A percentile compares a stretch with the other conserved stretches of the same genome.
Evolutionary conservation across 371 early-diverging fungal genomes (phyloP).

Genomic region (Mortierella sp.): DNA sequence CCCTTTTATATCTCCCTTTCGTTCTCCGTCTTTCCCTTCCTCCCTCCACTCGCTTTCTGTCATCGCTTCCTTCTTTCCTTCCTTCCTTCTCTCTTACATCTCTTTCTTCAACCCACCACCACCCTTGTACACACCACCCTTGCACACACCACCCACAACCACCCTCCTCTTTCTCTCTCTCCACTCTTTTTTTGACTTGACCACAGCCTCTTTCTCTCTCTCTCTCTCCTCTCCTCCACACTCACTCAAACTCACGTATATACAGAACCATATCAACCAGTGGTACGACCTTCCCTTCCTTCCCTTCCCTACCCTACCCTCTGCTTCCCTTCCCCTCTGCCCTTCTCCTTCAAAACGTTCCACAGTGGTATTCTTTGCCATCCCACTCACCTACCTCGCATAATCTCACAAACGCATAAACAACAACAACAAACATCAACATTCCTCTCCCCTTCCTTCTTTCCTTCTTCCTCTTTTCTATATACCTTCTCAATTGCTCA

Average conservation of each 20-base stretch:
- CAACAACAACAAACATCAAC: no score
- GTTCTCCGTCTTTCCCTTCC: not conserved
- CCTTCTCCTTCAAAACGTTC: no score
- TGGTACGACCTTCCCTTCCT: not conserved
- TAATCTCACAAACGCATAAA: no score
- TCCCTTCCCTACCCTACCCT: not conserved
- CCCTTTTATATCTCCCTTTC: no score
- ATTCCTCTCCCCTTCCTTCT: no score
- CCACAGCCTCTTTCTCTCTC: not conserved
- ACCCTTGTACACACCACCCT: no score
- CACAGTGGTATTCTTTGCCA: no score
- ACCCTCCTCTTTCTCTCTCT: not conserved
- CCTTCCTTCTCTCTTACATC: not conserved
- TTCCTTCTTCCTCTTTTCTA: no score
- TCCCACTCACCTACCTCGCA: no score
- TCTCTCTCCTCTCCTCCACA: no score
- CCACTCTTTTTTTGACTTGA: not conserved
- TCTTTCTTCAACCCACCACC: not conserved
- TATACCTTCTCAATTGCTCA: not conserved
- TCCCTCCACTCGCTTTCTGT: no score
- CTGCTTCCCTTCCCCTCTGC: not conserved
- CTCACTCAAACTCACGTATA: not conserved
- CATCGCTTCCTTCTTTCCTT: not conserved
- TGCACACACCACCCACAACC: not conserved
- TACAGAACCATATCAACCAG: not conserved